These are phyloP conservation scores for Pterocarpus santalinus DNA, from an alignment of 306 rosid genomes.

Conservation along the genomic window DNA sequence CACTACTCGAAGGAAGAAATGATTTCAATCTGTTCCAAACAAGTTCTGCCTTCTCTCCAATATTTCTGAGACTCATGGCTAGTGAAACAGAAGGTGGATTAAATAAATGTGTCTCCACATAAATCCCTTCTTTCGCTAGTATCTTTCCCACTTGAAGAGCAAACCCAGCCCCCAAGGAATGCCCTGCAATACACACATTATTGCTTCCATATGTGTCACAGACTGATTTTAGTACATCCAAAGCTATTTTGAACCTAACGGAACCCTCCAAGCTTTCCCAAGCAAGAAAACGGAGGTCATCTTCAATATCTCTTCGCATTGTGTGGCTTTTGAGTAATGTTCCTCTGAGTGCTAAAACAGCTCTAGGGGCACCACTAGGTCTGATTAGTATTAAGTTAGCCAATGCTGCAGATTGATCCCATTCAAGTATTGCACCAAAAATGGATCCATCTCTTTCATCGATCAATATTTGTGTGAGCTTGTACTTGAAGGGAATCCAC, in stretches of 20 bases:
- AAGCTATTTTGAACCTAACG: conserved; percentile 70
- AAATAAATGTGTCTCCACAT: conserved; percentile 86
- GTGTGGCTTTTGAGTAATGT: conserved; percentile 90
- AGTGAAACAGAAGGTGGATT: conserved; percentile 97
- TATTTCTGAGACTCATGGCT: conserved; percentile 71
- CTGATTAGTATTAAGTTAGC: conserved; percentile 68
- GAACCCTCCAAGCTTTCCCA: conserved; percentile 99
- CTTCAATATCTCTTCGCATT: conserved; percentile 81
- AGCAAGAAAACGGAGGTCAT: conserved; percentile 93
- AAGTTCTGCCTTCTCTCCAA: conserved; percentile 77
- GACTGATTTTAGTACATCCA: conserved; percentile 70
- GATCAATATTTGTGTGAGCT: conserved; percentile 65
- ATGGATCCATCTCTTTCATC: conserved; percentile 94
- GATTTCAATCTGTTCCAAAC: conserved; percentile 84
- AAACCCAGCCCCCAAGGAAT: conserved; percentile 94
- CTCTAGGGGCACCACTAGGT: conserved; percentile 93
- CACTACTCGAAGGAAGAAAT: conserved; percentile 67
- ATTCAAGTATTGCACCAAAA: conserved; percentile 90
- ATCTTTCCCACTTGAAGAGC: conserved; percentile 91
- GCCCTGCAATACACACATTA: conserved; percentile 91
- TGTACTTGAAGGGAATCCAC: conserved; percentile 98
- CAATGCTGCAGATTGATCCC: conserved; percentile 88
- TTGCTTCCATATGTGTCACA: conserved; percentile 71
- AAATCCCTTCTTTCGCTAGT: conserved; percentile 84
- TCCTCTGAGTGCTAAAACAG: conserved; percentile 88